A percentile compares a stretch with the other conserved stretches of the same genome.
These are phyloP conservation scores for Malus fusca DNA, from an alignment of 306 rosid genomes.

Conservation along the genomic window DNA sequence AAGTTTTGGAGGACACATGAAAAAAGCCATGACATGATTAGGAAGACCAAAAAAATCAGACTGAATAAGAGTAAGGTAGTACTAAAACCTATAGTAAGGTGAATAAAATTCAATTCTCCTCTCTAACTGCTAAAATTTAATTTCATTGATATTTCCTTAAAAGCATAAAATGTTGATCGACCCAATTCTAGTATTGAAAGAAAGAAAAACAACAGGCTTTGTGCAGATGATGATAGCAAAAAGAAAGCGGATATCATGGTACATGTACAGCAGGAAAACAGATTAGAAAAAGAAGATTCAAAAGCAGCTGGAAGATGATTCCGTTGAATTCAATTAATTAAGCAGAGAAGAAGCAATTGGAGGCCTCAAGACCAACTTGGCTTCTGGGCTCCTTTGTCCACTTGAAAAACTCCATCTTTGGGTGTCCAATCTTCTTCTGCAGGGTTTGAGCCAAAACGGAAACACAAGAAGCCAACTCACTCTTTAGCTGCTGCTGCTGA, in stretches of 20 bases:
- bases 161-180: too few relatives aligned
- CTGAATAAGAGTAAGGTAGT: too few relatives aligned
- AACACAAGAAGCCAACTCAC: constrained; percentile 28
- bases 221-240: too few relatives aligned
- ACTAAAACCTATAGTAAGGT: too few relatives aligned
- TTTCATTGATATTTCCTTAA: too few relatives aligned
- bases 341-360: constrained; percentile 80
- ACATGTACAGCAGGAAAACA: background rate
- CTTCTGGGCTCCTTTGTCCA: constrained; percentile 48
- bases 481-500: background rate
- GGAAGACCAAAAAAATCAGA: too few relatives aligned
- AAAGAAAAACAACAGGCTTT: too few relatives aligned
- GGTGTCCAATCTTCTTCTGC: constrained; percentile 17
- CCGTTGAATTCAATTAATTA: constrained; percentile 5
- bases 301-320: background rate
- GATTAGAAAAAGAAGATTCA: background rate
- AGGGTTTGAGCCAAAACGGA: constrained; percentile 26
- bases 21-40: too few relatives aligned
- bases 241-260: background rate
- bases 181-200: too few relatives aligned
- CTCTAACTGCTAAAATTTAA: too few relatives aligned
- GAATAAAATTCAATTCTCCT: too few relatives aligned
- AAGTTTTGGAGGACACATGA: too few relatives aligned
- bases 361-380: constrained; percentile 61
- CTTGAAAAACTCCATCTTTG: constrained; percentile 10